Evolutionary conservation across 2,329 filamentous ascomycete genomes (phyloP).

Genomic region (Penicillium frequentans): DNA sequence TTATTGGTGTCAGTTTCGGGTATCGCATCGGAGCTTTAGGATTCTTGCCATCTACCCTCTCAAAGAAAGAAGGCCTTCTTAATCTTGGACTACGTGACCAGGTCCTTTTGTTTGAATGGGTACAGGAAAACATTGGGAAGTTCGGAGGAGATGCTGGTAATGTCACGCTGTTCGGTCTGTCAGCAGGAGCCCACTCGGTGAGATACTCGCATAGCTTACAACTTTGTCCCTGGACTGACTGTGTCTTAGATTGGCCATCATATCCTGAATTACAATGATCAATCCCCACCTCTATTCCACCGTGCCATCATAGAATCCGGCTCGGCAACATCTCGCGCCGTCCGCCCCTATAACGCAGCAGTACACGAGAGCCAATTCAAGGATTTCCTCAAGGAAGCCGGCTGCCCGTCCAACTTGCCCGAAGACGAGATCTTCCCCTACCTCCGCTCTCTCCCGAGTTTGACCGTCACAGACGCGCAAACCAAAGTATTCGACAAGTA

Average conservation of each 20-base stretch:
- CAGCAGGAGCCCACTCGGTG: constrained; percentile 51
- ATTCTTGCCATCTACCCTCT: constrained; percentile 61
- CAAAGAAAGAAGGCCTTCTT: constrained; percentile 55
- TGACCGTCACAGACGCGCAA: constrained; percentile 41
- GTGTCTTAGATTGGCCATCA: constrained; percentile 64
- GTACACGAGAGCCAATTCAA: constrained; percentile 49
- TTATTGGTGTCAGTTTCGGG: constrained; percentile 48
- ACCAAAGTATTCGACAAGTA: constrained; percentile 47
- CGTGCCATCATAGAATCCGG: constrained; percentile 50
- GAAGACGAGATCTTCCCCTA: constrained; percentile 40
- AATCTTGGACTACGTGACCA: constrained; percentile 41
- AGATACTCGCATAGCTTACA: neutral
- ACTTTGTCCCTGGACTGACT: neutral
- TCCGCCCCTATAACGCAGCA: constrained; percentile 41
- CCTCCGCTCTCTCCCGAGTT: constrained; percentile 42
- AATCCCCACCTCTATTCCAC: constrained; percentile 41
- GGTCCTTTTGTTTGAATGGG: constrained; percentile 32
- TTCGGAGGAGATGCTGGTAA: constrained; percentile 28
- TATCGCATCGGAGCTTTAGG: constrained; percentile 57
- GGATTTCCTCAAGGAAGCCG: constrained; percentile 40
- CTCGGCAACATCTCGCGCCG: constrained; percentile 48
- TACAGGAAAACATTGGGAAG: constrained; percentile 23
- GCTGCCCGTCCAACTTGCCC: constrained; percentile 28
- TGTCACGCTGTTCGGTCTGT: constrained; percentile 41
- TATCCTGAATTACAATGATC: constrained; percentile 52